Evolutionary conservation across 2,329 filamentous ascomycete species (phyloP).

Genomic region (Monilinia laxa): DNA sequence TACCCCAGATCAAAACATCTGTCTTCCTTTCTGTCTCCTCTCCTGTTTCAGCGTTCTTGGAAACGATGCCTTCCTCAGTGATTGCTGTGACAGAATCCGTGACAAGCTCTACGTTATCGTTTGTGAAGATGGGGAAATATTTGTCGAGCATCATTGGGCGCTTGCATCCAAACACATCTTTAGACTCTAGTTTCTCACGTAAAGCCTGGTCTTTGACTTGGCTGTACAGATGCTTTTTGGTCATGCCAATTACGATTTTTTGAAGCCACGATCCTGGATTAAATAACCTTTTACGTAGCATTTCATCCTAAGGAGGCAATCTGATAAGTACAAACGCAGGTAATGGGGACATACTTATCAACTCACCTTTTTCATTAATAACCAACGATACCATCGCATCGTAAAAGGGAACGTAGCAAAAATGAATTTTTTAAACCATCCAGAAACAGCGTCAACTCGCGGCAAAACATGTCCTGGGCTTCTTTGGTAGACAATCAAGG

Average conservation of each 20-base stretch:
- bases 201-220: constrained; percentile 8
- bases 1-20: constrained; percentile 14
- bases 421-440: background rate
- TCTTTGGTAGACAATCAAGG: constrained; percentile 15
- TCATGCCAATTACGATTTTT: background rate
- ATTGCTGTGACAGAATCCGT: constrained; percentile 6
- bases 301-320: background rate
- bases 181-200: background rate
- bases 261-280: background rate
- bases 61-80: background rate
- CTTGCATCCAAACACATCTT: constrained; percentile 13
- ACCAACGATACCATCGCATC: background rate
- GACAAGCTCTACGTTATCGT: constrained; percentile 14
- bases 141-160: background rate
- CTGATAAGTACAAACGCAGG: background rate
- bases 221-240: background rate
- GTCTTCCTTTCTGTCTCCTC: background rate
- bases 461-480: constrained; percentile 12
- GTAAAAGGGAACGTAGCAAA: background rate
- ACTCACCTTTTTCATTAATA: background rate
- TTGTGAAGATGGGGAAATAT: constrained; percentile 4
- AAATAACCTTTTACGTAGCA: background rate
- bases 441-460: background rate
- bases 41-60: background rate
- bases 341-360: background rate